A percentile compares a stretch with the other conserved stretches of the same genome.
These are phyloP conservation scores for Mycena polygramma DNA, from an alignment of 768 basidiomycete species.

Conservation along the genomic window DNA sequence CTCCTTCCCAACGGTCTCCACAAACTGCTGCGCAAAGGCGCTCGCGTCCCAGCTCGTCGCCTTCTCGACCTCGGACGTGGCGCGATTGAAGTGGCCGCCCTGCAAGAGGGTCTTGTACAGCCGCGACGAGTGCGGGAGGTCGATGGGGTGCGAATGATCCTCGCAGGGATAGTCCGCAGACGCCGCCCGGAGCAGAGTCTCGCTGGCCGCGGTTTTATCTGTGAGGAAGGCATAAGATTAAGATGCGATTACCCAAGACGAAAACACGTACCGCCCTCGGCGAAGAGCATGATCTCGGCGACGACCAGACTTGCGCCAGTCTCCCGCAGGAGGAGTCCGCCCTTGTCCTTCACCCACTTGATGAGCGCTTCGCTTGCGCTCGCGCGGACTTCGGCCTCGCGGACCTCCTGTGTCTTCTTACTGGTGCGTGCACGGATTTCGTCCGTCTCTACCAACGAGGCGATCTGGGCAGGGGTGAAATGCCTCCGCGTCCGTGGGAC, in stretches of 20 bases:
- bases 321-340: conserved; percentile 74
- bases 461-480: conserved; percentile 87
- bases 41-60: conserved; percentile 68
- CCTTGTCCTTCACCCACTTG: conserved; percentile 75
- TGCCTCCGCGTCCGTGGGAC: conserved; percentile 87
- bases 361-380: conserved; percentile 83
- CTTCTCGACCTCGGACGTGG: conserved; percentile 65
- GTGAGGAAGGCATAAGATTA: conserved; percentile 8
- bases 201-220: conserved; percentile 80
- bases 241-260: not conserved
- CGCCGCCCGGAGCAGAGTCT: conserved; percentile 72
- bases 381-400: conserved; percentile 78
- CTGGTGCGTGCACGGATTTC: conserved; percentile 76
- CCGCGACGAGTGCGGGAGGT: conserved; percentile 85
- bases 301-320: conserved; percentile 85
- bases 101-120: conserved; percentile 92
- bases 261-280: conserved; percentile 79
- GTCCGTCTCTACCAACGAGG: conserved; percentile 81
- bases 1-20: conserved; percentile 66
- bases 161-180: conserved; percentile 67
- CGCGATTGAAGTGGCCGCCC: conserved; percentile 88
- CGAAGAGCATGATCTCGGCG: conserved; percentile 85
- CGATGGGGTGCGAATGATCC: conserved; percentile 74
- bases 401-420: conserved; percentile 78
- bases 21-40: conserved; percentile 71